Percentiles rank a stretch among this genome's conserved stretches.
These are phyloP conservation scores for Candida ficus DNA, from an alignment of 805 yeast species.

Conservation along the genomic window DNA sequence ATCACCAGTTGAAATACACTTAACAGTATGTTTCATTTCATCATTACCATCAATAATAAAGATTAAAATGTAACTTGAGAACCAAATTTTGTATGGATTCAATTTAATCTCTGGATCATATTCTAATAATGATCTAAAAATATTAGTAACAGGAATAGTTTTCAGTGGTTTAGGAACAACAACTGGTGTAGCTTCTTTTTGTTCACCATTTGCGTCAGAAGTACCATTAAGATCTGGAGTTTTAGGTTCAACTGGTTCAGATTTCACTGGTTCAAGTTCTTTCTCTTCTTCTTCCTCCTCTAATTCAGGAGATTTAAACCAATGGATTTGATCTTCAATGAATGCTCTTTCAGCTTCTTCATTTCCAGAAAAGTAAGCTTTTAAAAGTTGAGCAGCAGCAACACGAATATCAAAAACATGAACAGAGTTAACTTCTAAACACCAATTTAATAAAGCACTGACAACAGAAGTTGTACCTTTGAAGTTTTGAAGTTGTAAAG, in stretches of 20 bases:
- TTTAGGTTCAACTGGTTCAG: background rate
- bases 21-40: constrained; percentile 43
- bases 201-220: background rate
- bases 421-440: constrained; percentile 70
- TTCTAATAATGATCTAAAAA: constrained; percentile 67
- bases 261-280: background rate
- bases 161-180: constrained; percentile 6
- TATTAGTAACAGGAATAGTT: constrained; percentile 44
- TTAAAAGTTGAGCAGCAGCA: constrained; percentile 62
- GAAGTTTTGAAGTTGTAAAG: constrained; percentile 27
- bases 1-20: constrained; percentile 52
- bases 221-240: background rate
- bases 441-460: constrained; percentile 77
- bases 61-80: constrained; percentile 63
- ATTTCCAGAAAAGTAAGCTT: constrained; percentile 65
- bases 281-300: constrained; percentile 19
- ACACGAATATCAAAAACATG: constrained; percentile 79
- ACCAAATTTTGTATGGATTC: constrained; percentile 88
- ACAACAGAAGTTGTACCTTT: constrained; percentile 58
- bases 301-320: constrained; percentile 28
- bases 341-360: constrained; percentile 56
- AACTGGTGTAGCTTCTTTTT: background rate
- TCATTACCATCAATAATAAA: constrained; percentile 53
- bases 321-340: constrained; percentile 56
- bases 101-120: constrained; percentile 66